Base-by-base conservation (phyloP, 2,329 filamentous ascomycete genomes). In the Penicillium psychrosexuale region DNA sequence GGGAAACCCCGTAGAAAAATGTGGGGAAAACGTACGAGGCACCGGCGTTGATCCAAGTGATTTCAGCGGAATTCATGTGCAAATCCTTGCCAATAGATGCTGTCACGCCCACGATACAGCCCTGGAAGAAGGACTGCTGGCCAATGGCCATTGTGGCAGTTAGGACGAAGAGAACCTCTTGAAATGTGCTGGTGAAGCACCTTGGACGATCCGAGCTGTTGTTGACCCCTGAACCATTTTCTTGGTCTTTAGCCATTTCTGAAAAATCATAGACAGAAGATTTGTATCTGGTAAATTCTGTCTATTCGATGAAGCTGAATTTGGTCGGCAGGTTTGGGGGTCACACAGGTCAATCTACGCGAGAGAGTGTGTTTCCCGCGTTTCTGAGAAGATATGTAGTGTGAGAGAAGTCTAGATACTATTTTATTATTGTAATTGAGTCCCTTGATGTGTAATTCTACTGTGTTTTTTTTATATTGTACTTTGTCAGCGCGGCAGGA, bases 81-180 rank as follows among this genome's bases (percentile, higher is more conserved):
- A 88, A 69, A 57, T 86, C 82, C 13, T 70, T 66, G 2, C 80
- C 84, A 45, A 87, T 84, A 47, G 82, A 82, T 0, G 82, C 82
- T 1, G 84, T 84, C 56, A 87, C 83, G 55, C 87, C 85, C 3
- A 84, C 79, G 5, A 83, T 78, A 5, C 80, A 76, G 12, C 85
- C 86, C 8, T 77, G 76, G 28, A 86, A 73, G 61, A 89, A 84
- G 5, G 81, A 80, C 9, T 78, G 80, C 64, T 85, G 84, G 3
- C 82, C 84, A 42, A 87, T 85, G 2, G 85, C 84, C 74, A 88
- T 83, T 1, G 86, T 89, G 9, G 84, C 83, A 37, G 84, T 85
- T 17, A 85, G 67, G 15, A 89, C 82, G 63, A 89, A 89, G 2
- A 85, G 72, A 36, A 83, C 77, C 74, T 89, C 86, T 63, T 87